Base-by-base conservation (phyloP, 2,329 filamentous ascomycete species). In the Thielaviopsis musarum region DNA sequence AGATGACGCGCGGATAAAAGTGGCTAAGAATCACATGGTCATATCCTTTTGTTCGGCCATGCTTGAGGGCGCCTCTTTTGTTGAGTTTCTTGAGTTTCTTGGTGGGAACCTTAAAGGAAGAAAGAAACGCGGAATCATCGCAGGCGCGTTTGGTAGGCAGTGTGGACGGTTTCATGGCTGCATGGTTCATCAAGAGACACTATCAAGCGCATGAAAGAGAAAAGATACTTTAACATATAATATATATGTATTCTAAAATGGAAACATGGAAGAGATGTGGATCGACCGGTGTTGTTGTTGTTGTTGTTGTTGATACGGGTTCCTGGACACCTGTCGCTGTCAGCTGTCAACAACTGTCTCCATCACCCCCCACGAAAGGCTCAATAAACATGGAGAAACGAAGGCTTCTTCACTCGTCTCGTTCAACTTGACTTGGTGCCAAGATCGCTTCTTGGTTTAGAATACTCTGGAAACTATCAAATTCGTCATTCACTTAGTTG, bases 1-100 rank as follows among this genome's bases (percentile, higher is more conserved):
- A 83, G 59, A 81, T 69, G 13, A 90, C 77, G 54, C 76, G 71
- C 7, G 77, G 71, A 70, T 90, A 95, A 71, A 84, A 87, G 30
- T 56, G 54, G 41, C 60, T 57, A 6, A 62, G 49, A 1, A 62
- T 57, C 7, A 24, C 41, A 21, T 59, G 57, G 9, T 59, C 57
- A 13, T 52, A 38, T 13, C 30, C 24, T 54, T 38, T 19, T 5
- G 15, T 12, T 6, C n/a, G 5, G 45, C 9, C n/a, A 6, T 49
- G n/a, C 17, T n/a, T n/a, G 17, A 15, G 13, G 38, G 38, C 45
- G 7, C 4, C 24, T 41, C 49, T 54, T 4, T 12, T n/a, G n/a
- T 49, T 21, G 17, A 15, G 41, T 19, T 54, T 59, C 34, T 51
- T 34, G 15, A 10, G 17, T 24, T 22, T 49, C n/a, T 52, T 41